Evolutionary conservation across 2,329 filamentous ascomycete genomes (phyloP).

Genomic region (Nothophaeocryptopus gaeumannii): DNA sequence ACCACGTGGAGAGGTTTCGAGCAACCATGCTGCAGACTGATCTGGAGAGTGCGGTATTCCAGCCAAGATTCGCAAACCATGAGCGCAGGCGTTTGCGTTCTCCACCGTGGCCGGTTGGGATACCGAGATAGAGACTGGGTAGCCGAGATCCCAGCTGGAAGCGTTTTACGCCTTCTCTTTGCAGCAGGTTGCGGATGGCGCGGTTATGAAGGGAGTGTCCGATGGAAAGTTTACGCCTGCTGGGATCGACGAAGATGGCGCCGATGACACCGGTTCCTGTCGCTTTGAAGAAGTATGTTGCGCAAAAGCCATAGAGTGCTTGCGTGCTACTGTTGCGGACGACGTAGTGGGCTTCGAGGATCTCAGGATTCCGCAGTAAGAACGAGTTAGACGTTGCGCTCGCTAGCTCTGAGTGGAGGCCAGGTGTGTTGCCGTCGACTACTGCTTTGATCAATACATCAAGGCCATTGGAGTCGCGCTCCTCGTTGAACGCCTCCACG

Average conservation of each 20-base stretch:
- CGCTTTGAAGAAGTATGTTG: slow-evolving; percentile 76
- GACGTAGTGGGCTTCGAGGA: slow-evolving; percentile 83
- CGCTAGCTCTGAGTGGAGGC: slow-evolving; percentile 65
- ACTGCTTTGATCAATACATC: slow-evolving; percentile 71
- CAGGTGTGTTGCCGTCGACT: slow-evolving; percentile 63
- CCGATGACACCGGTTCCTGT: slow-evolving; percentile 73
- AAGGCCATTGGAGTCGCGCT: slow-evolving; percentile 70
- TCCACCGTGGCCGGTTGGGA: slow-evolving; percentile 64
- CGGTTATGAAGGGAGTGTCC: slow-evolving; percentile 85
- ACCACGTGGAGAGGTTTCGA: slow-evolving; percentile 69
- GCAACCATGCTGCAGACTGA: slow-evolving; percentile 71
- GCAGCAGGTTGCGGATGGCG: slow-evolving; percentile 71
- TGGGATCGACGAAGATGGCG: slow-evolving; percentile 84
- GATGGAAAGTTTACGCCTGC: slow-evolving; percentile 82
- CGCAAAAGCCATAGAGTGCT: slow-evolving; percentile 86
- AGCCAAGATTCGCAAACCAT: slow-evolving; percentile 89
- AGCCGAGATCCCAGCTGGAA: slow-evolving; percentile 79
- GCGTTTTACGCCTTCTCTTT: slow-evolving; percentile 69
- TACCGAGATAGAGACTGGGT: slow-evolving; percentile 81
- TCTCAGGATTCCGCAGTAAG: slow-evolving; percentile 64
- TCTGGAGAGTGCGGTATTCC: slow-evolving; percentile 68
- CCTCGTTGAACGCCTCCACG: slow-evolving; percentile 80
- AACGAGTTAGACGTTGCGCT: slow-evolving; percentile 73
- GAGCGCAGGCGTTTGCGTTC: slow-evolving; percentile 61
- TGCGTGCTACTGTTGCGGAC: slow-evolving; percentile 92